Base-by-base conservation (phyloP, 768 basidiomycete genomes). In the Russula sp. region DNA sequence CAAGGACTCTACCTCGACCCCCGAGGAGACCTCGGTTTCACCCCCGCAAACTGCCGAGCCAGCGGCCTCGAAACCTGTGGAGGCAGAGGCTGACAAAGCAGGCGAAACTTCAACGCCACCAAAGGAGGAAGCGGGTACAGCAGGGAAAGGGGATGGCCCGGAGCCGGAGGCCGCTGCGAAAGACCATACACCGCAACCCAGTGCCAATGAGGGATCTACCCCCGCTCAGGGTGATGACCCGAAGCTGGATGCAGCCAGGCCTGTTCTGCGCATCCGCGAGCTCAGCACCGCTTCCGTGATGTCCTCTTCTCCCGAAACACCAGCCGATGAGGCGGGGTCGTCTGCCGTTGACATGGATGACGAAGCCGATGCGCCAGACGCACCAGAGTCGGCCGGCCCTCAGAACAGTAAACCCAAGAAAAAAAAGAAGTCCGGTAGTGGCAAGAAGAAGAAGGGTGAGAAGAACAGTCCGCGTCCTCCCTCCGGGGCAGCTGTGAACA, bases 401-500 rank as follows among this genome's bases (percentile, higher is more conserved):
- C 0, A 2, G 38, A 3, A 5, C 22, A 3, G 8, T 16, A 59
- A 25, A 2, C 0, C 16, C 7, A 41, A 18, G 22, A 36, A 11
- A 20, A 57, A 50, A 7, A 34, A 36, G 5, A 35, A 22, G 29
- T 29, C 25, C 2, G 13, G 9, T 41, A 2, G 38, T 29, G 25
- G 25, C 25, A 56, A 22, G 20, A 56, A 49, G 14, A 39, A 22
- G 36, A 64, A 64, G 63, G 63, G 63, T 64, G 56, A 66, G 58
- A 65, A 56, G 47, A 59, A 60, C 38, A 55, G 54, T 64, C 32
- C 35, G 25, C 45, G 5, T 46, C 36, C 36, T 42, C 36, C 57
- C 41, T 42, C 58, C 36, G 53, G 43, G 36, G 42, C 49, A 29
- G 45, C 42, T 20, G 39, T 39, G 50, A 55, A 51, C 54, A 20